Conservation (phyloP, 1,139 yeast genomes). For the Blastobotrys petasosporus region DNA sequence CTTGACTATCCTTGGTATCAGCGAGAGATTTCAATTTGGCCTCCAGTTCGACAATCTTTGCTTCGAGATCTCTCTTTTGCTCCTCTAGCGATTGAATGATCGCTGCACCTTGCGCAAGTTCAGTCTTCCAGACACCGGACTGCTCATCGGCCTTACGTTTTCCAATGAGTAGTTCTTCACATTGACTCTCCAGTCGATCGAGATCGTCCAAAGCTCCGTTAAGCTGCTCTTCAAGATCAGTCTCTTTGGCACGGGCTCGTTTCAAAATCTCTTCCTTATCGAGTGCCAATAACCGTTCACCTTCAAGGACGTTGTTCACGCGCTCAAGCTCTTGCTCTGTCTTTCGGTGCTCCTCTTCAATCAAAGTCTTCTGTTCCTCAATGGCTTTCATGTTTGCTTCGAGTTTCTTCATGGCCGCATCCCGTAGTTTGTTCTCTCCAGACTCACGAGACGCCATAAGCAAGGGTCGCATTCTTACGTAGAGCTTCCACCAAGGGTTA, state of each 20-base stretch:
- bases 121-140: conserved; percentile 29
- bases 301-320: conserved; percentile 33
- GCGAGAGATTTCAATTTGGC: conserved; percentile 21
- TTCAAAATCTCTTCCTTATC: conserved; percentile 42
- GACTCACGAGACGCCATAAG: conserved; percentile 61
- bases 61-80: conserved; percentile 29
- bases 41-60: conserved; percentile 25
- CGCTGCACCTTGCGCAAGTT: conserved; percentile 33
- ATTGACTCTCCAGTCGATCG: conserved; percentile 35
- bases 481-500: conserved; percentile 79
- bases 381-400: conserved; percentile 38
- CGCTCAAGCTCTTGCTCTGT: conserved; percentile 37
- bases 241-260: conserved; percentile 37
- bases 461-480: conserved; percentile 68
- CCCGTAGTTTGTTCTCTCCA: conserved; percentile 48
- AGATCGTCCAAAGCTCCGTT: conserved; percentile 33
- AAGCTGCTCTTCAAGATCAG: conserved; percentile 38
- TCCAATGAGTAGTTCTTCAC: conserved; percentile 34
- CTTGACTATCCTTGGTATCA: conserved; percentile 13
- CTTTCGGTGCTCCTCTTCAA: conserved; percentile 30
- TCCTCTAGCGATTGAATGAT: conserved; percentile 31
- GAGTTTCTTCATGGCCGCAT: conserved; percentile 53
- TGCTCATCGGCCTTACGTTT: conserved; percentile 34
- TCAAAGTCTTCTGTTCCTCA: conserved; percentile 32
- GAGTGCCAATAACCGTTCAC: conserved; percentile 39